Base-by-base conservation (phyloP, 345 rosid genomes). In the Eucalyptus pauciflora region DNA sequence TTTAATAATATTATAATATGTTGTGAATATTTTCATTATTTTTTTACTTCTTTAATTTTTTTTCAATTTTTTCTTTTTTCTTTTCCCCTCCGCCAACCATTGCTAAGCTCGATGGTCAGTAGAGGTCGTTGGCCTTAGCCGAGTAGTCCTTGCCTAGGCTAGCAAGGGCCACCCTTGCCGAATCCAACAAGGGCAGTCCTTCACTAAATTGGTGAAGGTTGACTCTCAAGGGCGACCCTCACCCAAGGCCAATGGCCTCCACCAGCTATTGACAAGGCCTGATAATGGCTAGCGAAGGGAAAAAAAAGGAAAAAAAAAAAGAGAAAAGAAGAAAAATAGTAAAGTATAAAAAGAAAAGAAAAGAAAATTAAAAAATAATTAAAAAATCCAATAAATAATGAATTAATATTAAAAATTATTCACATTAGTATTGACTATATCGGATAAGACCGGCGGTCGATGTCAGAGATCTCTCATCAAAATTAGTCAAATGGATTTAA, bases 391-490 rank as follows among this genome's bases (percentile, higher is more conserved):
- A 56, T 24, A 56, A 56, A 0, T 0, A 24, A 0, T 56, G 8
- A 56, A 56, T 22, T 56, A 0, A 0, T 24, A 56, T 56, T 56
- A 56, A 56, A 54, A 56, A 56, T 22, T 20, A 56, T 56, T 2
- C 0, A 56, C 0, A 2, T 54, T 0, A 22, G 1, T 0, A 3
- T 56, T 22, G 0, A 56, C 3, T 56, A 22, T 56, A 56, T 24
- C 0, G 0, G 0, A 4, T 52, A 52, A 4, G 4, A 52, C 0
- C 1, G 1, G 0, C 3, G 3, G 11, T 24, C 0, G 1, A 56
- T 56, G 4, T 22, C 0, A 56, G 12, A 4, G 29, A 56, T 56
- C 24, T 56, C 1, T 56, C 2, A 0, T 10, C 13, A 22, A 56
- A 56, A 4, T 56, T 56, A 12, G 1, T 10, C 0, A 24, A 1